Evolutionary conservation across 139 green algal species (phyloP).

Genomic region (Chlorella sp.): DNA sequence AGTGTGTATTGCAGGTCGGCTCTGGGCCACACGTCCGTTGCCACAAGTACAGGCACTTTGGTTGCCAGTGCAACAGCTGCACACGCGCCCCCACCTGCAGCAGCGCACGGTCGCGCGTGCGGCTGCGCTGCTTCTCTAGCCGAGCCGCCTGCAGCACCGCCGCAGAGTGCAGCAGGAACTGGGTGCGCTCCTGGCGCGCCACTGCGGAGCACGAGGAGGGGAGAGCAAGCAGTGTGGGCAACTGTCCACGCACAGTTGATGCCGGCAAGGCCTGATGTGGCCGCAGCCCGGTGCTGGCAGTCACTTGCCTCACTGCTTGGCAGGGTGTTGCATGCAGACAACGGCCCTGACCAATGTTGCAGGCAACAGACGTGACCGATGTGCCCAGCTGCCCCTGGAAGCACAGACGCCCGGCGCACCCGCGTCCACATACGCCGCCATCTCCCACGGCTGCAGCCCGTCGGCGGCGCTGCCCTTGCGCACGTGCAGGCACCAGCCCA

Average conservation of each 20-base stretch:
- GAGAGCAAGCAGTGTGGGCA: too few relatives aligned
- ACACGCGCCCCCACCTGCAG: constrained; percentile 71
- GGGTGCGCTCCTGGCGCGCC: constrained; percentile 59
- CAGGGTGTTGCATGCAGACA: not conserved
- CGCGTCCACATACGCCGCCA: constrained; percentile 82
- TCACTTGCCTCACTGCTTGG: too few relatives aligned
- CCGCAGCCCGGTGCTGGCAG: too few relatives aligned
- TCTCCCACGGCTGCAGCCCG: constrained; percentile 68
- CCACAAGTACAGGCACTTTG: too few relatives aligned
- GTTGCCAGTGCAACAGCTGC: too few relatives aligned
- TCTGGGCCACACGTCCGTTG: too few relatives aligned
- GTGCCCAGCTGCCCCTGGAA: not conserved
- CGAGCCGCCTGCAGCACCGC: constrained; percentile 56
- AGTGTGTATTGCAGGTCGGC: too few relatives aligned
- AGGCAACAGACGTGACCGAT: not conserved
- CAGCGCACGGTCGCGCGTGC: constrained; percentile 83
- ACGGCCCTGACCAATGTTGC: not conserved
- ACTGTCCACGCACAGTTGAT: too few relatives aligned
- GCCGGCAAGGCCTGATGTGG: too few relatives aligned
- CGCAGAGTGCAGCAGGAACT: constrained; percentile 42
- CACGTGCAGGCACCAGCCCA: constrained; percentile 65
- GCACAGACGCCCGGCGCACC: not conserved
- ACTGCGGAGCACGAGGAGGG: constrained; percentile 41
- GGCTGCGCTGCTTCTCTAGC: constrained; percentile 73
- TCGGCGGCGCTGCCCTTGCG: constrained; percentile 66